A percentile compares a stretch with the other conserved stretches of the same genome.
Conservation (phyloP, 2,329 filamentous ascomycete species). For the Nannizziopsis arthrosporioides region DNA sequence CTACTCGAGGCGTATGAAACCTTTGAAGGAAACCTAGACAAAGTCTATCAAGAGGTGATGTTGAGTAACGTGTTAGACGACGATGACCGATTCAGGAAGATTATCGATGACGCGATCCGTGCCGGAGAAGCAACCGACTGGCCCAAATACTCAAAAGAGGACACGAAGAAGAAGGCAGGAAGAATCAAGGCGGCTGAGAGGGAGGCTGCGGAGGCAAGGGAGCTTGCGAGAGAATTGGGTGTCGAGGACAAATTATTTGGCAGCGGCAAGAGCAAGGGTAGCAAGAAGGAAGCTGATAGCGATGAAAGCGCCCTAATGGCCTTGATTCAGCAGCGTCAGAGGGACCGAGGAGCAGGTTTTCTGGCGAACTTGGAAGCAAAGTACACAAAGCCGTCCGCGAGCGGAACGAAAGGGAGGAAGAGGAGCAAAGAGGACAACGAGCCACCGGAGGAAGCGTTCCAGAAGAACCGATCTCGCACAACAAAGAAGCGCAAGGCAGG, state of each 20-base stretch:
- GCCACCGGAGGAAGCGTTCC: slow-evolving; percentile 53
- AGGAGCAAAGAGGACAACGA: slow-evolving; percentile 39
- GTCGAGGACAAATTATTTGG: slow-evolving; percentile 59
- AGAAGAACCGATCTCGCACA: slow-evolving; percentile 19
- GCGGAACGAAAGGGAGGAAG: slow-evolving; percentile 37
- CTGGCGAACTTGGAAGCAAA: slow-evolving; percentile 66
- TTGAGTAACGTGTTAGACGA: slow-evolving; percentile 72
- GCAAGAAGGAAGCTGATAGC: slow-evolving; percentile 32
- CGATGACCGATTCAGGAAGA: slow-evolving; percentile 67
- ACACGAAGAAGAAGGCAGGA: slow-evolving; percentile 49
- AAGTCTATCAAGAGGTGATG: slow-evolving; percentile 73
- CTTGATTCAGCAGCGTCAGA: slow-evolving; percentile 61
- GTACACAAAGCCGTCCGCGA: slow-evolving; percentile 42
- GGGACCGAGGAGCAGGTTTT: slow-evolving; percentile 50
- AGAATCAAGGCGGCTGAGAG: slow-evolving; percentile 51
- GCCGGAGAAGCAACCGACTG: slow-evolving; percentile 55
- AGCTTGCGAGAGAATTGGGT: slow-evolving; percentile 62
- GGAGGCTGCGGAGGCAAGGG: slow-evolving; percentile 62
- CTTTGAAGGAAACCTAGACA: slow-evolving; percentile 61
- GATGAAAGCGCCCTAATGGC: slow-evolving; percentile 49
- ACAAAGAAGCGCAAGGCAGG: slow-evolving; percentile 18
- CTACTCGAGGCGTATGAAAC: slow-evolving; percentile 64
- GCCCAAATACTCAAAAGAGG: slow-evolving; percentile 60
- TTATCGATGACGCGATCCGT: slow-evolving; percentile 71
- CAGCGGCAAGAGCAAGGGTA: slow-evolving; percentile 33